Evolutionary conservation across 495 filamentous ascomycete genomes (phyloP).

Genomic region (Penicillium atrosanguineum): DNA sequence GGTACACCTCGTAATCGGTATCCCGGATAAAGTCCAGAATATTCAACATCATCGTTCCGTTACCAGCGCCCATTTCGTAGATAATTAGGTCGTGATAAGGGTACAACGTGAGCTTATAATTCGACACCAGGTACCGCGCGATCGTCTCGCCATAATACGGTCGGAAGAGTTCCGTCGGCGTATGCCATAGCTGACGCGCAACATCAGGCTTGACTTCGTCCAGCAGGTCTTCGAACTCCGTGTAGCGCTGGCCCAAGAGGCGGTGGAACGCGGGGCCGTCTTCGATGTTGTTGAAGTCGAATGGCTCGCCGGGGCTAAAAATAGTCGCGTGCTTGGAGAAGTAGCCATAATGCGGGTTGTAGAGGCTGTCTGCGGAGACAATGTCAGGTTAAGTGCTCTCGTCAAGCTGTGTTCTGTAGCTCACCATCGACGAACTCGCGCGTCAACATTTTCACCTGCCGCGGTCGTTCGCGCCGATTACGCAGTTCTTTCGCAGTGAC

Average conservation of each 20-base stretch:
- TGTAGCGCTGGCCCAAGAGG: constrained; percentile 74
- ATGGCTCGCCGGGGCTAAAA: constrained; percentile 89
- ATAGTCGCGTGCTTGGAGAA: constrained; percentile 98
- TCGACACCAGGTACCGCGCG: constrained; percentile 86
- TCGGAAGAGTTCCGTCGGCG: constrained; percentile 93
- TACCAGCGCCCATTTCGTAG: constrained; percentile 97
- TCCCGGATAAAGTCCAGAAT: constrained; percentile 95
- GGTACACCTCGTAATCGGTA: constrained; percentile 86
- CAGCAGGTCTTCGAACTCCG: constrained; percentile 82
- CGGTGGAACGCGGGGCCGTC: constrained; percentile 82
- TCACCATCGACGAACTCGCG: constrained; percentile 96
- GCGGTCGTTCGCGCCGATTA: constrained; percentile 69
- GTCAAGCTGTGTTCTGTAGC: constrained; percentile 7
- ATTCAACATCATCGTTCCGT: constrained; percentile 97
- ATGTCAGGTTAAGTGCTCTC: constrained; percentile 9
- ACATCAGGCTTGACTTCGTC: constrained; percentile 68
- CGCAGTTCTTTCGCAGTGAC: constrained; percentile 80
- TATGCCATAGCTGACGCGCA: constrained; percentile 95
- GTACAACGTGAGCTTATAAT: constrained; percentile 92
- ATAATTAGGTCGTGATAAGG: constrained; percentile 97
- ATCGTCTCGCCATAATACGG: constrained; percentile 98
- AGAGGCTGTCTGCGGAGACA: constrained; percentile 71
- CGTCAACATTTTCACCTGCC: constrained; percentile 91
- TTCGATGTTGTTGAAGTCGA: constrained; percentile 76
- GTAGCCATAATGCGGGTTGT: constrained; percentile 97